Evolutionary conservation across 2,329 filamentous ascomycete genomes (phyloP), one percentile per base, ranked within the genome.

Genomic region (Cercospora beticola): DNA sequence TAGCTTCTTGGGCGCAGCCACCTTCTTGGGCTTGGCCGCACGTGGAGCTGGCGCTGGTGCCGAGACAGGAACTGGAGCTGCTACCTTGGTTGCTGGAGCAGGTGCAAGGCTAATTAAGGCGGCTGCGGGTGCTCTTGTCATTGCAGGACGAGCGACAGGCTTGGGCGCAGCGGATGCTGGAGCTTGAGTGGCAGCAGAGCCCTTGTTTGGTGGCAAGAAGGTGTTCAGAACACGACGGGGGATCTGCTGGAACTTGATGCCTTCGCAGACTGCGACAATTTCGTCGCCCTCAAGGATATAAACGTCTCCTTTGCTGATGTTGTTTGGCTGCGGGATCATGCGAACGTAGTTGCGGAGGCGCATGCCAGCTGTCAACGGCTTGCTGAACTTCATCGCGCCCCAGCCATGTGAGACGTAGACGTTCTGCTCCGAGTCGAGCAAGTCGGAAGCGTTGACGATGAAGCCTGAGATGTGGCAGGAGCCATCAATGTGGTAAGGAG

Each of bases 191-290:
- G 69, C 73, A 63, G 73, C 72, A 33, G 72, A 75, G 64, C 75
- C 76, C 74, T 80, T 81, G 70, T 86, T 86, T 1, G 88, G 88
- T 65, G 89, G 89, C 70, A 92, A 81, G 78, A 92, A 86, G 73
- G 88, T 85, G 81, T 90, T 89, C 69, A 91, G 82, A 26, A 89
- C 83, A 74, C 86, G 86, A 74, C 89, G 88, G 40, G 89, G 88
- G 64, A 90, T 89, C 72, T 86, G 84, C 77, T 88, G 86, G 82
- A 91, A 91, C 79, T 88, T 88, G 73, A 91, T 83, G 61, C 89
- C 87, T 62, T 84, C 84, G 67, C 87, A 85, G 69, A 88, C 79
- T 66, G 85, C 86, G 69, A 88, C 81, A 68, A 88, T 85, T 72
- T 87, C 84, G 60, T 85, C 82, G n/a, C 84, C 85, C 28, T 87